Evolutionary conservation across 441 rosid genomes (phyloP), one percentile per base, ranked within the genome.

Genomic region (Manihot esculenta): DNA sequence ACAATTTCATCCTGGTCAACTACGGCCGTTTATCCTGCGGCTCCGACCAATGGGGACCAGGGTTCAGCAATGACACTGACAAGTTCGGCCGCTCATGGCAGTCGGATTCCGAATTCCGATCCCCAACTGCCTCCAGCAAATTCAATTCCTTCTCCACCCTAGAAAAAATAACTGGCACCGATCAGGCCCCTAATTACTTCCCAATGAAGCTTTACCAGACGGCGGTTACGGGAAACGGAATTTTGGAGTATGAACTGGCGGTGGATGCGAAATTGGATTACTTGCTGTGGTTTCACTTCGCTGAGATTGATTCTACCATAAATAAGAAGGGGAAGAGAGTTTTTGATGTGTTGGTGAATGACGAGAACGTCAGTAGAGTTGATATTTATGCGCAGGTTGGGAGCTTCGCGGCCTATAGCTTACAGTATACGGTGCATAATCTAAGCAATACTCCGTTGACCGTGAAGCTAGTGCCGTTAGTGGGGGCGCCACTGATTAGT

Each of bases 191-290:
- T 5, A 96, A 93, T 78, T 93, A 87, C 78, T 93, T 89, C 65
- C 99, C 99, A 15, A 80, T 83, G 94, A 96, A 93, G 80, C 86
- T 96, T 61, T 96, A 88, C 69, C 98, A 93, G 73, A 75, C 91
- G 69, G 97, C 97, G 20, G 85, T 81, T 10, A 83, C 84, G 0
- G 79, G 79, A 2, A 69, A 77, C 0, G 93, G 92, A 17, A 62
- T 64, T 57, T 56, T 93, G 75, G 85, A 80, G 64, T 93, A 89
- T 65, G 89, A 83, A 59, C 72, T 93, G 66, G 56, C 68, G 7
- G 98, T 93, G 73, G 97, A 96, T 54, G 98, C 99, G 0, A 93
- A 89, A 82, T 74, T 85, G 74, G 97, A 93, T 77, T 96, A 96
- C 81, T 71, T 93, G 87, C 23, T 96, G n/a, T 91, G 94, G 97